Percentiles rank a stretch among this genome's conserved stretches.
Conservation (phyloP, 2,329 filamentous ascomycete species). For the Annulohypoxylon truncatum region DNA sequence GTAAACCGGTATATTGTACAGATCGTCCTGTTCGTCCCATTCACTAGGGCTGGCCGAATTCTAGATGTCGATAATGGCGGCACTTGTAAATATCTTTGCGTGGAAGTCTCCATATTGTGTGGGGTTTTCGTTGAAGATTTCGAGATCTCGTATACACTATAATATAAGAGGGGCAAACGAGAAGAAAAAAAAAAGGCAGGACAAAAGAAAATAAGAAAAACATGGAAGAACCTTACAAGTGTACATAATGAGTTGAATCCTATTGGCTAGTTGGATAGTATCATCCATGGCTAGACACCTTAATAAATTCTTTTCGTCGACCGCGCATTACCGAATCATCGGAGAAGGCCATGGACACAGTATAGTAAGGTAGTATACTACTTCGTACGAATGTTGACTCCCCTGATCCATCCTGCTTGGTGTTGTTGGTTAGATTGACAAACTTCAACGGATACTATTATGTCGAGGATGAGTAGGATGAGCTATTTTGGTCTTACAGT, state of each 20-base stretch:
- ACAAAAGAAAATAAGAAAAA: not conserved
- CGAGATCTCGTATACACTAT: slow-evolving; percentile 17
- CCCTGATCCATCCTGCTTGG: not conserved
- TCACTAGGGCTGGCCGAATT: slow-evolving; percentile 13
- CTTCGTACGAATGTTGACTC: slow-evolving; percentile 11
- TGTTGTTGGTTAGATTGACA: not conserved
- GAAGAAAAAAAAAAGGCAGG: slow-evolving; percentile 1
- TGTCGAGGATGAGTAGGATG: not conserved
- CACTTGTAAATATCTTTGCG: slow-evolving; percentile 35
- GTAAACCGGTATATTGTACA: slow-evolving; percentile 21
- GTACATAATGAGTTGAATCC: slow-evolving; percentile 9
- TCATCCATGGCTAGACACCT: slow-evolving; percentile 6
- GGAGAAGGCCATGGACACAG: not conserved
- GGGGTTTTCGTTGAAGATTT: slow-evolving; percentile 33
- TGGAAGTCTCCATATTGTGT: slow-evolving; percentile 42
- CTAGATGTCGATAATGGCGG: slow-evolving; percentile 39
- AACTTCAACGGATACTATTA: not conserved
- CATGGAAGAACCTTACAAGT: slow-evolving; percentile 12
- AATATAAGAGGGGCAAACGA: slow-evolving; percentile 11
- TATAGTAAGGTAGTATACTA: slow-evolving; percentile 4
- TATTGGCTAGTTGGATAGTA: slow-evolving; percentile 3
- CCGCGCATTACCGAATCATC: slow-evolving; percentile 1
- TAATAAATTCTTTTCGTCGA: slow-evolving; percentile 4
- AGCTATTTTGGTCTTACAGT: slow-evolving; percentile 17
- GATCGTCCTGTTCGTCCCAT: slow-evolving; percentile 14